phyloP scores from a whole-genome alignment of 2,329 filamentous ascomycete species.

The Grosmannia clavigera region DNA sequence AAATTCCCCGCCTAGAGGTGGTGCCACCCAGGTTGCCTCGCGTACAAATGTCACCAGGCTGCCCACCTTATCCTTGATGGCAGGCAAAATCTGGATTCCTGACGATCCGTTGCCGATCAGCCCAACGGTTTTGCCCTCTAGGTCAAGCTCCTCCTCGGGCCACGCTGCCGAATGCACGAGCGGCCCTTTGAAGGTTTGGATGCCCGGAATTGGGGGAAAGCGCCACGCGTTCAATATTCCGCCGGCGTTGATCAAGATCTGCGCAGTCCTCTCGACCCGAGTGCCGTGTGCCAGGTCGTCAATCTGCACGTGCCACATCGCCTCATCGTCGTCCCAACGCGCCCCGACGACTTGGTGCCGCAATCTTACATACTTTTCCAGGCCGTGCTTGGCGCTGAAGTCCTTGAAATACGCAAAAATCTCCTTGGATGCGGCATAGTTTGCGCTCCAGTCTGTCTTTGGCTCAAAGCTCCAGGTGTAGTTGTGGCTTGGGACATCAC shows the following conservation, averaged over 20 bases:
- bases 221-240: constrained; percentile 16
- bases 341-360: constrained; percentile 28
- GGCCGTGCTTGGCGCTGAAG: background rate
- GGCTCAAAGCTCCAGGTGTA: background rate
- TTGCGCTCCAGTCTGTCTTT: background rate
- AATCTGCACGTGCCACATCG: constrained; percentile 24
- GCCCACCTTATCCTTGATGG: constrained; percentile 10
- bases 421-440: background rate
- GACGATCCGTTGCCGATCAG: constrained; percentile 21
- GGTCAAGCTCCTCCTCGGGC: constrained; percentile 14
- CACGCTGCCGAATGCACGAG: constrained; percentile 17
- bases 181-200: constrained; percentile 19
- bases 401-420: background rate
- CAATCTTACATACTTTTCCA: background rate
- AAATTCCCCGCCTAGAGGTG: constrained; percentile 8
- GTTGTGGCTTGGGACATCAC: background rate
- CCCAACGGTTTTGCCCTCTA: constrained; percentile 16
- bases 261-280: constrained; percentile 11
- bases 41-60: constrained; percentile 12
- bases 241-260: constrained; percentile 13
- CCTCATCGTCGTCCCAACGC: constrained; percentile 28
- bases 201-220: constrained; percentile 20
- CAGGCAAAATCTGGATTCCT: constrained; percentile 19
- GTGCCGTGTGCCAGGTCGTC: constrained; percentile 16
- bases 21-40: constrained; percentile 11